Evolutionary conservation across 192 early-diverging fungal species (phyloP).

Genomic region (Oehlia diaphana): DNA sequence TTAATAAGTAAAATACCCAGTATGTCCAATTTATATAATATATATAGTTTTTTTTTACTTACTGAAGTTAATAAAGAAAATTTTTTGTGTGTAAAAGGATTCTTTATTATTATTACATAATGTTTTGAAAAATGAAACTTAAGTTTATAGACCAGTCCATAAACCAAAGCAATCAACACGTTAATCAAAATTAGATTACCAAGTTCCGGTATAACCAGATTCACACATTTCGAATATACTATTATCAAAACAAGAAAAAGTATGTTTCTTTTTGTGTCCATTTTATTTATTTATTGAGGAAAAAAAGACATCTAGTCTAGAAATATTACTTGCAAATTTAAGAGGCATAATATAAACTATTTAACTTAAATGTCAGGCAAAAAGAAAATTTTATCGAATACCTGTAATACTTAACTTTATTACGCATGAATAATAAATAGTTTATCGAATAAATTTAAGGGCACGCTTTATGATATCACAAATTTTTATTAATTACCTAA

Average conservation of each 20-base stretch:
- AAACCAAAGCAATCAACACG: neutral
- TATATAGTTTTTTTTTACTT: neutral
- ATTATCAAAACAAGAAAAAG: neutral
- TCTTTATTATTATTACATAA: neutral
- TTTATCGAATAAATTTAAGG: too few species aligned
- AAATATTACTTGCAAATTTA: too few species aligned
- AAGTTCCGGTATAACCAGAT: conserved; percentile 7
- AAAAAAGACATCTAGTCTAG: neutral
- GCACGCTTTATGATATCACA: neutral
- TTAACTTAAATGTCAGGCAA: too few species aligned
- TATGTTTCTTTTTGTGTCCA: neutral
- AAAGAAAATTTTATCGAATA: too few species aligned
- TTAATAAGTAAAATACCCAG: too few species aligned
- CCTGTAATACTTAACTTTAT: too few species aligned
- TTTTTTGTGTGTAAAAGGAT: neutral
- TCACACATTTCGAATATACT: neutral
- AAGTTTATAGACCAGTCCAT: conserved; percentile 25
- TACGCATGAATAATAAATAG: too few species aligned
- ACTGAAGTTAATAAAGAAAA: neutral
- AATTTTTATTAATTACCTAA: neutral
- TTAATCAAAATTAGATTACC: conserved; percentile 9
- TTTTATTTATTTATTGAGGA: neutral
- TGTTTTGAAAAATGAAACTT: neutral
- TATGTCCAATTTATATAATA: neutral
- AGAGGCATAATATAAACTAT: too few species aligned